Evolutionary conservation across 1,284 basidiomycete species (phyloP).

Genomic region (Cutaneotrichosporon curvatum): DNA sequence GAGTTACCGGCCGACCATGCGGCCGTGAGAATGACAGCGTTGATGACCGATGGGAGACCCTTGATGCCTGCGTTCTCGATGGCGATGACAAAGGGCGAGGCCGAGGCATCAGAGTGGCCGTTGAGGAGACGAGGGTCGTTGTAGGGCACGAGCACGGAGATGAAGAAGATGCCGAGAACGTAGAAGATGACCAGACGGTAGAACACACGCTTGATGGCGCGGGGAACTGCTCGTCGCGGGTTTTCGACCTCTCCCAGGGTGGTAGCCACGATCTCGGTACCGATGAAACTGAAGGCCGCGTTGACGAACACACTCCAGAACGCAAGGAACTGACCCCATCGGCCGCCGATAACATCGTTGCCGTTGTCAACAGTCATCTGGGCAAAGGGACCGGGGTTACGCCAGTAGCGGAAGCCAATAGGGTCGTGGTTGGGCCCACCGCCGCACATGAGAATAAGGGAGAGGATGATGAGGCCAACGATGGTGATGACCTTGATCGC

Average conservation of each 20-base stretch:
- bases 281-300: slow-evolving; percentile 76
- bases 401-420: slow-evolving; percentile 55
- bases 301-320: slow-evolving; percentile 64
- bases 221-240: slow-evolving; percentile 68
- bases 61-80: slow-evolving; percentile 68
- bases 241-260: slow-evolving; percentile 53
- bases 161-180: slow-evolving; percentile 34
- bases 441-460: slow-evolving; percentile 63
- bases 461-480: slow-evolving; percentile 52
- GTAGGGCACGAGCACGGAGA: slow-evolving; percentile 72
- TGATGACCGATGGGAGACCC: slow-evolving; percentile 51
- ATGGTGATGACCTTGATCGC: slow-evolving; percentile 31
- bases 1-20: slow-evolving; percentile 81
- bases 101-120: slow-evolving; percentile 44
- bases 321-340: slow-evolving; percentile 58
- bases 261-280: slow-evolving; percentile 75
- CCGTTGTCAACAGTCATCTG: slow-evolving; percentile 16
- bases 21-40: slow-evolving; percentile 57
- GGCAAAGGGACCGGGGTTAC: slow-evolving; percentile 51
- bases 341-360: slow-evolving; percentile 18
- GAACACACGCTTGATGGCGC: slow-evolving; percentile 72
- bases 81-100: slow-evolving; percentile 72
- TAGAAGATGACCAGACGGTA: slow-evolving; percentile 72
- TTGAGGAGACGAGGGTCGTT: slow-evolving; percentile 57
- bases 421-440: slow-evolving; percentile 54